Conservation (phyloP, 495 filamentous ascomycete genomes). For the Hypoxylon fragiforme region DNA sequence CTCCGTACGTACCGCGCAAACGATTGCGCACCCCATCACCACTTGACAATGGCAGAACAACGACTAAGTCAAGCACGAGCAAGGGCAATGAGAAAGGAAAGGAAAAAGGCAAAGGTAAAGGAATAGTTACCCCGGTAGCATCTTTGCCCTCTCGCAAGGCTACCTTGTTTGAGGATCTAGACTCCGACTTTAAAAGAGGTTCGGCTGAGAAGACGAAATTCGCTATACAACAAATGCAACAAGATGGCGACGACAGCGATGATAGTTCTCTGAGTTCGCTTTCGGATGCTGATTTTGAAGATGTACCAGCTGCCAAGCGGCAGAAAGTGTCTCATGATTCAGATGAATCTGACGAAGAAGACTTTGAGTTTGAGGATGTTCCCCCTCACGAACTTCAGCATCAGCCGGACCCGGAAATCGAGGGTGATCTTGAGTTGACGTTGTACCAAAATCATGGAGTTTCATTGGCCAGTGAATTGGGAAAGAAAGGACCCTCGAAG, state of each 20-base stretch:
- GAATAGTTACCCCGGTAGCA: constrained; percentile 21
- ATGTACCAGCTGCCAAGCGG: constrained; percentile 50
- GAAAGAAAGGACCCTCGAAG: constrained; percentile 86
- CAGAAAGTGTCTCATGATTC: constrained; percentile 27
- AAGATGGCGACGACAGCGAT: constrained; percentile 55
- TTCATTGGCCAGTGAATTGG: constrained; percentile 58
- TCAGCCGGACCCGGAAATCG: constrained; percentile 21
- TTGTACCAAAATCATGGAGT: constrained; percentile 62
- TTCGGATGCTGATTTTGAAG: constrained; percentile 71
- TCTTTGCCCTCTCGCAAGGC: constrained; percentile 49
- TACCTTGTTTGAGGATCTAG: constrained; percentile 69
- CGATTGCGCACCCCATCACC: constrained; percentile 44
- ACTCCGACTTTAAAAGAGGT: constrained; percentile 53
- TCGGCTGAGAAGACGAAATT: constrained; percentile 55
- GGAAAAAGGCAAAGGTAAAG: constrained; percentile 11
- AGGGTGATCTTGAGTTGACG: constrained; percentile 75
- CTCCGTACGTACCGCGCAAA: constrained; percentile 52
- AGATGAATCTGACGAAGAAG: constrained; percentile 58
- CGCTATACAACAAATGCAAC: constrained; percentile 52
- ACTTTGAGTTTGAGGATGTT: constrained; percentile 89
- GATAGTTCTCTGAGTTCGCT: constrained; percentile 58
- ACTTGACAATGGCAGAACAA: constrained; percentile 3
- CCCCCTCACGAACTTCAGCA: constrained; percentile 45
- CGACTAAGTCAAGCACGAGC: constrained; percentile 22
- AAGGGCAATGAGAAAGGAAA: too few relatives aligned